These are phyloP conservation scores for Talaromyces marneffei DNA, from an alignment of 2,329 filamentous ascomycete genomes.

Conservation along the genomic window DNA sequence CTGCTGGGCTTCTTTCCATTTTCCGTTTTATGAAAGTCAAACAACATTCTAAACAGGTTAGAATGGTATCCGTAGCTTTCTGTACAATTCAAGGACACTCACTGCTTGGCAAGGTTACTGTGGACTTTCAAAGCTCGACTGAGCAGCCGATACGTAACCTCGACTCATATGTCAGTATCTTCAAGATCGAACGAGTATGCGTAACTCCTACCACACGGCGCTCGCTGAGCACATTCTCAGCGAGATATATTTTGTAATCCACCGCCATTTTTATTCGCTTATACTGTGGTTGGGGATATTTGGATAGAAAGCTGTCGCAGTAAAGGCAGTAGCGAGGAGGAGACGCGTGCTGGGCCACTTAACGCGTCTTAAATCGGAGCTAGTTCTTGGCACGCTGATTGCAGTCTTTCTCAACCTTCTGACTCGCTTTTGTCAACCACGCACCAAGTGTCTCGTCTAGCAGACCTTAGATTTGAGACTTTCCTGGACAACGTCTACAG, in stretches of 20 bases:
- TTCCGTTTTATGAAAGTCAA: slow-evolving; percentile 73
- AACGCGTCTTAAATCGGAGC: slow-evolving; percentile 35
- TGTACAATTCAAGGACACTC: slow-evolving; percentile 57
- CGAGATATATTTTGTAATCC: slow-evolving; percentile 66
- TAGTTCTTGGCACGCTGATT: slow-evolving; percentile 14
- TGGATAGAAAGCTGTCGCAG: neutral
- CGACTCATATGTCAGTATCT: neutral
- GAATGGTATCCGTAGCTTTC: too few species aligned
- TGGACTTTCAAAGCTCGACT: slow-evolving; percentile 79
- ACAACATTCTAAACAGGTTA: slow-evolving; percentile 62
- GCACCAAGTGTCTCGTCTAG: neutral
- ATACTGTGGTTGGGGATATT: neutral
- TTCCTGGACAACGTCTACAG: neutral
- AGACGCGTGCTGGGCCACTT: slow-evolving; percentile 36
- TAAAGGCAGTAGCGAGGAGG: neutral
- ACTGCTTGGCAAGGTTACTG: slow-evolving; percentile 86
- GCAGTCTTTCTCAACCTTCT: neutral
- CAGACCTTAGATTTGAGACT: neutral
- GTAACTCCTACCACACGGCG: slow-evolving; percentile 57
- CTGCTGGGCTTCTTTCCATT: slow-evolving; percentile 67
- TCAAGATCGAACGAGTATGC: neutral
- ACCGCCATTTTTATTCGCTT: slow-evolving; percentile 29
- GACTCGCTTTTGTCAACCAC: neutral
- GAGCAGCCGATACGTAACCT: slow-evolving; percentile 78
- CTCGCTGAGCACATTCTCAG: slow-evolving; percentile 69